phyloP scores from a whole-genome alignment of 306 rosid genomes.

The Morella rubra region DNA sequence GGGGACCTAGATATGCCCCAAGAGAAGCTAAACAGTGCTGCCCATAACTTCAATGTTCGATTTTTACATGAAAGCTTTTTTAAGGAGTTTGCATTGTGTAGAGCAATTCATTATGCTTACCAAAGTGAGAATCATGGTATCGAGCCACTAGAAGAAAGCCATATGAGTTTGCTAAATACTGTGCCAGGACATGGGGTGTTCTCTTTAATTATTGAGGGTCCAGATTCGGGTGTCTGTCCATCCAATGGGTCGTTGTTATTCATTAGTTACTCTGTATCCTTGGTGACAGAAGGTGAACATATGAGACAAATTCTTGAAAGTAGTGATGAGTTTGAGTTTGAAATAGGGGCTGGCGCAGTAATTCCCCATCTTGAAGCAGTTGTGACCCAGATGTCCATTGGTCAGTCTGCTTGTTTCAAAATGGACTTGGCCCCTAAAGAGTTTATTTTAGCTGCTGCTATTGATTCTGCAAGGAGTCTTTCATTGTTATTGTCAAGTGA shows the following conservation, averaged over 20 bases:
- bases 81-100: constrained; percentile 47
- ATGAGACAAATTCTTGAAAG: constrained; percentile 63
- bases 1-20: constrained; percentile 40
- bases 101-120: constrained; percentile 36
- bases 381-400: constrained; percentile 73
- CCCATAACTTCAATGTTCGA: constrained; percentile 42
- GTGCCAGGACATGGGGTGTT: constrained; percentile 23
- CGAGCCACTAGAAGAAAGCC: constrained; percentile 27
- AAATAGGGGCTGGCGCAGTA: constrained; percentile 73
- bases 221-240: constrained; percentile 75
- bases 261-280: constrained; percentile 58
- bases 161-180: constrained; percentile 29
- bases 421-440: constrained; percentile 49
- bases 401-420: constrained; percentile 68
- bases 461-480: constrained; percentile 47
- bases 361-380: constrained; percentile 60
- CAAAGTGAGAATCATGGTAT: constrained; percentile 36
- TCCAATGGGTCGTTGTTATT: constrained; percentile 69
- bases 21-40: constrained; percentile 50
- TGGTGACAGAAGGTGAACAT: constrained; percentile 50
- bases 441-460: constrained; percentile 70
- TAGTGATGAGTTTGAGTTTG: constrained; percentile 81
- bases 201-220: constrained; percentile 57
- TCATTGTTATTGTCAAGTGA: constrained; percentile 69
- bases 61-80: constrained; percentile 38